phyloP scores from a whole-genome alignment of 2,329 filamentous ascomycete species.

The Ophiocordyceps robertsii region DNA sequence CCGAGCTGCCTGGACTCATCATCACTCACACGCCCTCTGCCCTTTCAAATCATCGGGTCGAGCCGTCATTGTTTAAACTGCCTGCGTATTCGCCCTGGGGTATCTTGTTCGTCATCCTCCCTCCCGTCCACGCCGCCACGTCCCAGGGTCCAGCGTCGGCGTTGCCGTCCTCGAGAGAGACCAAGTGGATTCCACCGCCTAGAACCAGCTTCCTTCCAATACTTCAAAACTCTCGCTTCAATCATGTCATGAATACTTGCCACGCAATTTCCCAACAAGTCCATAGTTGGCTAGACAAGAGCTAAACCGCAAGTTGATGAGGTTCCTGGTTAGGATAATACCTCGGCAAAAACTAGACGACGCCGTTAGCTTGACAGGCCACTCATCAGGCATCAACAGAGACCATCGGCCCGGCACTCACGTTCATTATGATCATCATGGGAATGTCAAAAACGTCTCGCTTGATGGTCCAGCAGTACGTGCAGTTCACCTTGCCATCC shows the following conservation, averaged over 20 bases:
- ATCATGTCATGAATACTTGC: neutral
- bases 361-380: constrained; percentile 7
- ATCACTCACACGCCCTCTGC: neutral
- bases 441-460: constrained; percentile 96
- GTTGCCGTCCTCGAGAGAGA: too few relatives aligned
- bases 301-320: constrained; percentile 40
- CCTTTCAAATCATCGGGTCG: neutral
- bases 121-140: too few relatives aligned
- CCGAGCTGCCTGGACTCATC: neutral
- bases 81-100: neutral
- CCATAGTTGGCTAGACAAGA: neutral
- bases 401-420: constrained; percentile 36
- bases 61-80: neutral
- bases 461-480: constrained; percentile 95
- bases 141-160: too few relatives aligned
- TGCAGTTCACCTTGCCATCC: constrained; percentile 87
- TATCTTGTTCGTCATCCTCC: neutral
- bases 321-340: constrained; percentile 45
- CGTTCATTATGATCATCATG: constrained; percentile 97
- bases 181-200: neutral
- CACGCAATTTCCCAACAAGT: neutral
- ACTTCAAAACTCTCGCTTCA: neutral
- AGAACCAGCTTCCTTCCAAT: neutral
- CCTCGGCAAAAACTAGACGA: constrained; percentile 40
- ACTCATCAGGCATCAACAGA: neutral